phyloP scores from a whole-genome alignment of 345 rosid species.

The Angophora floribunda region DNA sequence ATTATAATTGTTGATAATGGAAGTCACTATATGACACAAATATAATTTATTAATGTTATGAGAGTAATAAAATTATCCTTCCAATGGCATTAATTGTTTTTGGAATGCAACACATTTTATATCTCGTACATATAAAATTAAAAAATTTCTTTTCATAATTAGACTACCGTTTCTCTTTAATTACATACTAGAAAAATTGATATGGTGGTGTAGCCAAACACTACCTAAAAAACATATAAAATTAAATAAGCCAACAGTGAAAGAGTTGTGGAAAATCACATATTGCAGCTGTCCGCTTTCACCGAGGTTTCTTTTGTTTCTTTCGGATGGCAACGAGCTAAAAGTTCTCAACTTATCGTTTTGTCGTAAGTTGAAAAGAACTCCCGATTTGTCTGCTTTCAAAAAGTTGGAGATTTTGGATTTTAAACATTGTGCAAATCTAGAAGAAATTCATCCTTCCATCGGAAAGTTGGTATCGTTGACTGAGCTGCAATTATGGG shows the following conservation, averaged over 20 bases:
- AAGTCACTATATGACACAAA: background rate
- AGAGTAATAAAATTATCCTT: background rate
- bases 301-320: too few species aligned
- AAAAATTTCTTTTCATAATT: background rate
- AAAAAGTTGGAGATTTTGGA: background rate
- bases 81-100: background rate
- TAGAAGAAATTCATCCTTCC: background rate
- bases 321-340: too few species aligned
- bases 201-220: too few species aligned
- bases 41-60: background rate
- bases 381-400: background rate
- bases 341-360: too few species aligned
- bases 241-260: background rate
- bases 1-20: background rate
- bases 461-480: background rate
- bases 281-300: too few species aligned
- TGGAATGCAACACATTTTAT: too few species aligned
- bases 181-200: too few species aligned
- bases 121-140: too few species aligned
- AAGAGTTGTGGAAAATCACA: background rate
- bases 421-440: accelerated
- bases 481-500: accelerated
- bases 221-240: background rate
- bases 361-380: accelerated
- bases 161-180: too few species aligned